These are phyloP conservation scores for Penicillium arizonense DNA, from an alignment of 495 filamentous ascomycete genomes.

Conservation along the genomic window DNA sequence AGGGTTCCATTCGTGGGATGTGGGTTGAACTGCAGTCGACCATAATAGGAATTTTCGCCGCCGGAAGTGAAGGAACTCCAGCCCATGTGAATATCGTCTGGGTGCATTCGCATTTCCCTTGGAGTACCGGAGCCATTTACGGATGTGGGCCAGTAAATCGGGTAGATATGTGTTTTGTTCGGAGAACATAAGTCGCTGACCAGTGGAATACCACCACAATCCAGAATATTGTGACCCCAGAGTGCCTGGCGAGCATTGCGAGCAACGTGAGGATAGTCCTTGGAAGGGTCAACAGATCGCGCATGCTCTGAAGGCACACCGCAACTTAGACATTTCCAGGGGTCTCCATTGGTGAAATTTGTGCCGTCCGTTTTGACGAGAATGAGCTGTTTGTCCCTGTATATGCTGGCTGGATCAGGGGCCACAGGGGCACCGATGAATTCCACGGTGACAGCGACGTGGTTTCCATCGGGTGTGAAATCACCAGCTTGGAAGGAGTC, in stretches of 20 bases:
- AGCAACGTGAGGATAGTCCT: conserved; percentile 19
- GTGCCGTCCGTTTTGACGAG: conserved; percentile 16
- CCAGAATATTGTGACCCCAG: conserved; percentile 18
- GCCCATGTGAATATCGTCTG: conserved; percentile 21
- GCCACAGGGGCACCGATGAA: conserved; percentile 19
- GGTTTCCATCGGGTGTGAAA: conserved; percentile 21
- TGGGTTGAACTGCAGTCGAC: conserved; percentile 21
- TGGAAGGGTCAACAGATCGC: background rate
- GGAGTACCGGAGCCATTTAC: conserved; percentile 8
- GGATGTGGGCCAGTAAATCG: conserved; percentile 16
- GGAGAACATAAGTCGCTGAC: conserved; percentile 15
- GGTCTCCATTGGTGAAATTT: conserved; percentile 15
- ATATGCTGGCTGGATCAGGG: conserved; percentile 19
- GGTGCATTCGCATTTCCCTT: conserved; percentile 23
- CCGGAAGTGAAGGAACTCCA: conserved; percentile 15
- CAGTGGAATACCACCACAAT: conserved; percentile 11
- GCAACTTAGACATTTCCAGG: conserved; percentile 24
- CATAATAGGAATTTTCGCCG: conserved; percentile 16
- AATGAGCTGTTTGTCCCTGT: conserved; percentile 19
- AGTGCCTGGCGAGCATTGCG: conserved; percentile 13
- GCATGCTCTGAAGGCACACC: conserved; percentile 12
- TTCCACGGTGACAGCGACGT: conserved; percentile 17
- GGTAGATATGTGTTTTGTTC: conserved; percentile 17
- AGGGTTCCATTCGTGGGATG: conserved; percentile 8
- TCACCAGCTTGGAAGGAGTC: conserved; percentile 13